Evolutionary conservation across 2,329 filamentous ascomycete genomes (phyloP).

Genomic region (Sclerotiophoma versabilis): DNA sequence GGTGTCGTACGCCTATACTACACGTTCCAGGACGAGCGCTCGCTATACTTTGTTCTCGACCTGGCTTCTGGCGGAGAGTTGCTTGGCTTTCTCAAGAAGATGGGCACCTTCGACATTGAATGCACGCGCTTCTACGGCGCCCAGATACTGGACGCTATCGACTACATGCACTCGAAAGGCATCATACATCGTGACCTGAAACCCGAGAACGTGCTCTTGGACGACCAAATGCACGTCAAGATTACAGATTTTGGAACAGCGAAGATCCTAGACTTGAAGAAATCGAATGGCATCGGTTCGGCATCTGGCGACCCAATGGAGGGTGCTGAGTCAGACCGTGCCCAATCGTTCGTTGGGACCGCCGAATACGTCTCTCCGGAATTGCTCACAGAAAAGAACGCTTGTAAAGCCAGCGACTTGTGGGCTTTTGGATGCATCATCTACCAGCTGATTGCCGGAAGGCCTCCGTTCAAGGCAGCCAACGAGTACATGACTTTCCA

Average conservation of each 20-base stretch:
- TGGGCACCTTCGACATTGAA: constrained; percentile 92
- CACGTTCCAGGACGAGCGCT: constrained; percentile 96
- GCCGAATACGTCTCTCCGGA: constrained; percentile 98
- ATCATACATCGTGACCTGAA: constrained; percentile 98
- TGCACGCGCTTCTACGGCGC: constrained; percentile 94
- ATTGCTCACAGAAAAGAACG: constrained; percentile 93
- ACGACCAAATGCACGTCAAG: constrained; percentile 96
- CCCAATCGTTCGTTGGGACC: constrained; percentile 95
- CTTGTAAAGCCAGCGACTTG: constrained; percentile 95
- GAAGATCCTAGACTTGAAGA: constrained; percentile 75
- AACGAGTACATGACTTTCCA: constrained; percentile 98
- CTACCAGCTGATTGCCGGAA: constrained; percentile 93
- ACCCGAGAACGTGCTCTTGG: constrained; percentile 93
- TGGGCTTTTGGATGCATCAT: constrained; percentile 99
- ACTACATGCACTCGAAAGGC: constrained; percentile 96
- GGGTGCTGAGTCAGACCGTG: constrained; percentile 71
- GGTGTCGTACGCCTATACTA: constrained; percentile 97
- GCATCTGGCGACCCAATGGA: constrained; percentile 60
- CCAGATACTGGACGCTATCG: constrained; percentile 93
- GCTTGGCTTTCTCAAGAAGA: constrained; percentile 90
- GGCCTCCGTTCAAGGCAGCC: constrained; percentile 93
- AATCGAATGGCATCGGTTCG: constrained; percentile 52
- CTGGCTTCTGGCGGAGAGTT: constrained; percentile 91
- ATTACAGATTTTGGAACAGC: constrained; percentile 99
- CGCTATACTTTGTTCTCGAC: constrained; percentile 95